Evolutionary conservation across 805 yeast species (phyloP).

Genomic region (Wickerhamomyces bisporus): DNA sequence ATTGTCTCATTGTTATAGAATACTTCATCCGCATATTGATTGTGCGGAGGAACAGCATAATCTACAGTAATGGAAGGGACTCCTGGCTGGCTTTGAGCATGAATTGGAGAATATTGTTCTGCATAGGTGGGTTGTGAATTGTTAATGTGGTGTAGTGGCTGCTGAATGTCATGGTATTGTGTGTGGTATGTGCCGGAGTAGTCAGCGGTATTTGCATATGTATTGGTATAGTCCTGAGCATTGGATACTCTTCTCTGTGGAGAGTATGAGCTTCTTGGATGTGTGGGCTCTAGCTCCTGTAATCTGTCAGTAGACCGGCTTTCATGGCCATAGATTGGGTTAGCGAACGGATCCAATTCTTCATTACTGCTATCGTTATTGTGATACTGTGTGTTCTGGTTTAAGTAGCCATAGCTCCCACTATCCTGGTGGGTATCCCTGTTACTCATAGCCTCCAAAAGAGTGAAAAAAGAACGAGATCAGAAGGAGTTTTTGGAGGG

Average conservation of each 20-base stretch:
- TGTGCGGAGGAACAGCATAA: constrained; percentile 1
- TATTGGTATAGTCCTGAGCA: background rate
- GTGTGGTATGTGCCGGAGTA: constrained; percentile 4
- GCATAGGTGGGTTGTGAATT: constrained; percentile 3
- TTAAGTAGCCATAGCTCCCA: constrained; percentile 4
- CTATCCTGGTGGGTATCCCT: constrained; percentile 2
- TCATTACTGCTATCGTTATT: constrained; percentile 7
- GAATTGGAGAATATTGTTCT: constrained; percentile 23
- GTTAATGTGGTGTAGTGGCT: constrained; percentile 3
- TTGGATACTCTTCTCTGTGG: constrained; percentile 14
- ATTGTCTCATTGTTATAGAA: constrained; percentile 12
- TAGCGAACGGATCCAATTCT: constrained; percentile 9
- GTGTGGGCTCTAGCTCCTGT: constrained; percentile 12
- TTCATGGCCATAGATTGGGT: constrained; percentile 6
- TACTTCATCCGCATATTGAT: constrained; percentile 12
- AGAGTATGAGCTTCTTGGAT: constrained; percentile 9
- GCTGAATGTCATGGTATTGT: constrained; percentile 11
- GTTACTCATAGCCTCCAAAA: background rate
- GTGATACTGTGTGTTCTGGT: constrained; percentile 4
- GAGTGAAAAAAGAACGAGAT: background rate
- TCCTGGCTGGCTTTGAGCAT: constrained; percentile 10
- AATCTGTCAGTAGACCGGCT: constrained; percentile 16
- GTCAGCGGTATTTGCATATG: constrained; percentile 2
- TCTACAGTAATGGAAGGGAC: constrained; percentile 14
- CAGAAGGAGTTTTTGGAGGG: no score